A percentile compares a stretch with the other conserved stretches of the same genome.
Evolutionary conservation across 2,329 filamentous ascomycete genomes (phyloP).

Genomic region (Lanzia echinophila): DNA sequence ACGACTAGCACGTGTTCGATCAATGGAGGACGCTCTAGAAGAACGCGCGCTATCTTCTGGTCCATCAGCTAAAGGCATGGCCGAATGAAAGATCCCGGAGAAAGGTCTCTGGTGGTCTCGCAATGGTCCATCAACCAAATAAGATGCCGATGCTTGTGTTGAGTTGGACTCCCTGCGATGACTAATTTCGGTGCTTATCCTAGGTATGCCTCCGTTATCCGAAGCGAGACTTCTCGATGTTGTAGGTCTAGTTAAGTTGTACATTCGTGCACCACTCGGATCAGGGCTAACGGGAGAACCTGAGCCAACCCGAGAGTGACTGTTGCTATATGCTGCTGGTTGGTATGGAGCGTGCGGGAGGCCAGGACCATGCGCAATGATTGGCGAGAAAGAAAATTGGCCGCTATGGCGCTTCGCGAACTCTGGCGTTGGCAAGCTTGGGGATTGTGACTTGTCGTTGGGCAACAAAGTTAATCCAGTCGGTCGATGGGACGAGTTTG

Average conservation of each 20-base stretch:
- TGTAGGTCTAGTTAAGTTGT: slow-evolving; percentile 40
- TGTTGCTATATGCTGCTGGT: slow-evolving; percentile 40
- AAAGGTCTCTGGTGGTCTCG: slow-evolving; percentile 40
- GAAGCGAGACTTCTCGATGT: slow-evolving; percentile 57
- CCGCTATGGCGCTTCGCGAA: slow-evolving; percentile 60
- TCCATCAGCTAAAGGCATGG: slow-evolving; percentile 70
- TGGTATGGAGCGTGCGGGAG: slow-evolving; percentile 52
- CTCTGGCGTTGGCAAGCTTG: slow-evolving; percentile 58
- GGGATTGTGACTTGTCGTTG: slow-evolving; percentile 44
- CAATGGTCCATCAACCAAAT: slow-evolving; percentile 30
- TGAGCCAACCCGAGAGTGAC: slow-evolving; percentile 50
- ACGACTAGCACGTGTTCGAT: slow-evolving; percentile 45
- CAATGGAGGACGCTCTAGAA: slow-evolving; percentile 54
- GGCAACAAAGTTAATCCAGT: slow-evolving; percentile 56
- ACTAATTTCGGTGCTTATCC: slow-evolving; percentile 46
- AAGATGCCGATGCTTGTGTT: slow-evolving; percentile 44
- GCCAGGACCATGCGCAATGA: slow-evolving; percentile 37
- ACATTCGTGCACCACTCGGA: slow-evolving; percentile 32
- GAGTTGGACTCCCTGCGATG: slow-evolving; percentile 49
- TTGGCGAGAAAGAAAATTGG: slow-evolving; percentile 56
- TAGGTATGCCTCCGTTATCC: slow-evolving; percentile 35
- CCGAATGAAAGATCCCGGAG: slow-evolving; percentile 79
- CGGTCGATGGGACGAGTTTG: slow-evolving; percentile 35
- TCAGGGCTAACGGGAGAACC: slow-evolving; percentile 52
- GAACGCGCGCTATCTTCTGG: slow-evolving; percentile 47